These are phyloP conservation scores for Umbelopsis ramanniana DNA, from an alignment of 192 early-diverging fungal species.

Conservation along the genomic window DNA sequence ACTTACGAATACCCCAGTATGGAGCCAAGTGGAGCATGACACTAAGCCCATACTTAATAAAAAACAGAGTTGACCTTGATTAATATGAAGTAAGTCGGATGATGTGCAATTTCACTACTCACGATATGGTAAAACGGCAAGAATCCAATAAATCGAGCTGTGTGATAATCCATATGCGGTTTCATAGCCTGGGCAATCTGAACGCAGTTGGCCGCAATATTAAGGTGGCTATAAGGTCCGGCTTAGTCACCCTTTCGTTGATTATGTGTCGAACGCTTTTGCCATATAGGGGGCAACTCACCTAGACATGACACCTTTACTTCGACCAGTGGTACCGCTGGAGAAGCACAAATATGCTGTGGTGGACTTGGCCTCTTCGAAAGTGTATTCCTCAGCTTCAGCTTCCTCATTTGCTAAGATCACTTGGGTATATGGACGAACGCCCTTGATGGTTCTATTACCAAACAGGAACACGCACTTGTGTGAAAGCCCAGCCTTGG, in stretches of 20 bases:
- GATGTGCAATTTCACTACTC: neutral
- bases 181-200: constrained; percentile 3
- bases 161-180: neutral
- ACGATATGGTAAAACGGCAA: constrained; percentile 78
- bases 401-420: constrained; percentile 26
- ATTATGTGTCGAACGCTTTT: neutral
- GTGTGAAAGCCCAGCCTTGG: constrained; percentile 17
- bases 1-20: constrained; percentile 37
- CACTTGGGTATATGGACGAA: constrained; percentile 27
- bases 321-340: constrained; percentile 38
- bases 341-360: constrained; percentile 41
- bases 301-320: constrained; percentile 47
- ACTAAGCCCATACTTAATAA: constrained; percentile 55
- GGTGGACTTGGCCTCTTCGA: constrained; percentile 35
- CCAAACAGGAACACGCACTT: constrained; percentile 40
- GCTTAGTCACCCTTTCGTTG: neutral
- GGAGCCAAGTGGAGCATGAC: constrained; percentile 47
- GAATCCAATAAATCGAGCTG: constrained; percentile 46
- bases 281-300: neutral
- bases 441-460: constrained; percentile 13
- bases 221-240: neutral
- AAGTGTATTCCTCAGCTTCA: constrained; percentile 23
- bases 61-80: neutral
- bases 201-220: neutral
- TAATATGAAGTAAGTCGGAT: neutral